These are phyloP conservation scores for Penicillium herquei DNA, from an alignment of 495 filamentous ascomycete species.

Conservation along the genomic window DNA sequence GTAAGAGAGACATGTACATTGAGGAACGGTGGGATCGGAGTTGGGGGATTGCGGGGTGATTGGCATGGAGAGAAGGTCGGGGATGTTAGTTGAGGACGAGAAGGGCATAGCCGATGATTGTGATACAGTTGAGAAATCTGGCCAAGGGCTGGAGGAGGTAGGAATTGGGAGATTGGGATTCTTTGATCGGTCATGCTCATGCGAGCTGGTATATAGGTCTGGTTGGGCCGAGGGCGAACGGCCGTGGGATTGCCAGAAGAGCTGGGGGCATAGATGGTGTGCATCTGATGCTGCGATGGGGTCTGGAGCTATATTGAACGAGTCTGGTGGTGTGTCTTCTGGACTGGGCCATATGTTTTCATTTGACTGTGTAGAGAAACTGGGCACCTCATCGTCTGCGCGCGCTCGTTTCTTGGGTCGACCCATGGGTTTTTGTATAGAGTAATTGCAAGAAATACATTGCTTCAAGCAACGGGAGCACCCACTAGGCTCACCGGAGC, in stretches of 20 bases:
- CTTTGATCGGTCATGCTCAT: constrained; percentile 28
- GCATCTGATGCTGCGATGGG: constrained; percentile 12
- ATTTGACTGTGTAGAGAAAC: constrained; percentile 12
- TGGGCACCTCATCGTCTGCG: constrained; percentile 29
- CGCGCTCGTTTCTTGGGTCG: constrained; percentile 43
- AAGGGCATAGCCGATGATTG: constrained; percentile 36
- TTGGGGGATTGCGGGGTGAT: constrained; percentile 25
- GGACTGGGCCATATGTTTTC: constrained; percentile 27
- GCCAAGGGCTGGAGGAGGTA: constrained; percentile 40
- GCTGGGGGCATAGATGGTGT: constrained; percentile 26
- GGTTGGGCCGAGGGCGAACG: constrained; percentile 15
- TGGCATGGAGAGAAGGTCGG: constrained; percentile 24
- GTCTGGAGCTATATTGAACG: constrained; percentile 9
- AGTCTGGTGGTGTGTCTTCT: constrained; percentile 17
- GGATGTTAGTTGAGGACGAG: constrained; percentile 23
- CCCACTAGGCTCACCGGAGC: constrained; percentile 43
- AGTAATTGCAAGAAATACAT: constrained; percentile 42
- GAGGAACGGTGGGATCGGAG: constrained; percentile 18
- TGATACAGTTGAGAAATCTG: constrained; percentile 43
- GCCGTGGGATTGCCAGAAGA: constrained; percentile 20
- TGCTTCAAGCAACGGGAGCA: constrained; percentile 45
- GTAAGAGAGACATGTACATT: constrained; percentile 46
- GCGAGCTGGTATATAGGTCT: constrained; percentile 23
- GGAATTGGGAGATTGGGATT: constrained; percentile 26
- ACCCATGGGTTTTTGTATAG: constrained; percentile 49